A percentile compares a stretch with the other conserved stretches of the same genome.
These are phyloP conservation scores for Triticum aestivum DNA, from an alignment of 176 grass and related monocot species.

Conservation along the genomic window DNA sequence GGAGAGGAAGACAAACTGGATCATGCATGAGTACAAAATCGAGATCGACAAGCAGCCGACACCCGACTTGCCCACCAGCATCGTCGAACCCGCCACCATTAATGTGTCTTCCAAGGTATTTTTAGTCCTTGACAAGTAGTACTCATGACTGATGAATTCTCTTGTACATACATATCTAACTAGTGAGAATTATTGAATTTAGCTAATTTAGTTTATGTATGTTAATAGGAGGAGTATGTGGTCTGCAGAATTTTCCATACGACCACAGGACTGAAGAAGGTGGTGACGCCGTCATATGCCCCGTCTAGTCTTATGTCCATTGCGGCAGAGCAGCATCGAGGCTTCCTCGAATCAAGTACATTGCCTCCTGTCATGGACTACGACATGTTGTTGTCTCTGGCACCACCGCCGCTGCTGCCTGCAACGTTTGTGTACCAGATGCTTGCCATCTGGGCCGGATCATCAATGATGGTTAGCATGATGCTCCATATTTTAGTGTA, in stretches of 20 bases:
- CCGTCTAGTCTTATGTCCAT: not conserved
- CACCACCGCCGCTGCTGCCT: too few relatives aligned
- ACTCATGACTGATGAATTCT: too few relatives aligned
- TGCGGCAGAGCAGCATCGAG: not conserved
- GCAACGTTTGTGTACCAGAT: too few relatives aligned
- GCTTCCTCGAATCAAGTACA: not conserved
- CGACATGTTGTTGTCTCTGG: not conserved
- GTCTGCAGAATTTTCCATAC: conserved; percentile 64
- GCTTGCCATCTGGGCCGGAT: too few relatives aligned
- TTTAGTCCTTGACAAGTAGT: too few relatives aligned
- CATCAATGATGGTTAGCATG: too few relatives aligned
- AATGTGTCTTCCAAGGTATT: conserved; percentile 2
- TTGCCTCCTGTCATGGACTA: conserved; percentile 12
- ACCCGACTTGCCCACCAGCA: too few relatives aligned
- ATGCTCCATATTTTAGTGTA: too few relatives aligned
- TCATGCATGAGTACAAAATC: conserved; percentile 58
- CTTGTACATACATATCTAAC: not conserved
- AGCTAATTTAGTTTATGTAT: not conserved
- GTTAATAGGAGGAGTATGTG: conserved; percentile 52
- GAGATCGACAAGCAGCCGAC: not conserved
- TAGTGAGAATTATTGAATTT: not conserved
- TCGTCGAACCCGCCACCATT: not conserved
- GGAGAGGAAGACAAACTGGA: conserved; percentile 46
- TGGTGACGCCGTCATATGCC: not conserved
- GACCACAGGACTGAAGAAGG: conserved; percentile 27